Percentiles rank a stretch among this genome's conserved stretches.
Conservation (phyloP, 306 rosid genomes). For the Canavalia gladiata region DNA sequence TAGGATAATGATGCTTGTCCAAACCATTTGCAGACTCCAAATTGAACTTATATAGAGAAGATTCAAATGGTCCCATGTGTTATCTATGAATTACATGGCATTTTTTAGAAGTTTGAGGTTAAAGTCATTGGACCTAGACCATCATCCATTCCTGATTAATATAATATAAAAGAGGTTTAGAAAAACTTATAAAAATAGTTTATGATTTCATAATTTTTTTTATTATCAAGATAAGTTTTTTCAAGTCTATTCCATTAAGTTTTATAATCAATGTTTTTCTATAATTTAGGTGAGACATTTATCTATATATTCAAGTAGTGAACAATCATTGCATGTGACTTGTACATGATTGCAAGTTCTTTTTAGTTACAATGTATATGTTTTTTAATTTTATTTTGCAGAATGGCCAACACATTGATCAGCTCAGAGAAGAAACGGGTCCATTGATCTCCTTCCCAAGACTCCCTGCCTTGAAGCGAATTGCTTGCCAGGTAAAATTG, state of each 20-base stretch:
- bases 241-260: too few species aligned
- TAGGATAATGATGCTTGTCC: background rate
- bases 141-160: background rate
- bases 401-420: slow-evolving; percentile 34
- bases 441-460: slow-evolving; percentile 30
- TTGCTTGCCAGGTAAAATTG: slow-evolving; percentile 45
- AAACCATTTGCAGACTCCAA: background rate
- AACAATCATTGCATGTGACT: background rate
- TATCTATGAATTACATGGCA: background rate
- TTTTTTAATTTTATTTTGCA: background rate
- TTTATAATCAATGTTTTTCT: background rate
- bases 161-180: background rate
- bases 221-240: too few species aligned
- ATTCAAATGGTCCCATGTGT: background rate
- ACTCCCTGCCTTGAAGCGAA: slow-evolving; percentile 32
- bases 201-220: too few species aligned
- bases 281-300: background rate
- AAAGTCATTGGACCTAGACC: background rate
- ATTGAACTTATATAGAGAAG: background rate
- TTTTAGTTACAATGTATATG: background rate
- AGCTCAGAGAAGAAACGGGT: slow-evolving; percentile 40
- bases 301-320: background rate
- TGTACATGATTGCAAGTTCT: background rate
- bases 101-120: background rate
- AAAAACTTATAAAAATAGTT: too few species aligned